These are phyloP conservation scores for Cryphonectria carpinicola DNA, from an alignment of 2,329 filamentous ascomycete species.

Conservation along the genomic window DNA sequence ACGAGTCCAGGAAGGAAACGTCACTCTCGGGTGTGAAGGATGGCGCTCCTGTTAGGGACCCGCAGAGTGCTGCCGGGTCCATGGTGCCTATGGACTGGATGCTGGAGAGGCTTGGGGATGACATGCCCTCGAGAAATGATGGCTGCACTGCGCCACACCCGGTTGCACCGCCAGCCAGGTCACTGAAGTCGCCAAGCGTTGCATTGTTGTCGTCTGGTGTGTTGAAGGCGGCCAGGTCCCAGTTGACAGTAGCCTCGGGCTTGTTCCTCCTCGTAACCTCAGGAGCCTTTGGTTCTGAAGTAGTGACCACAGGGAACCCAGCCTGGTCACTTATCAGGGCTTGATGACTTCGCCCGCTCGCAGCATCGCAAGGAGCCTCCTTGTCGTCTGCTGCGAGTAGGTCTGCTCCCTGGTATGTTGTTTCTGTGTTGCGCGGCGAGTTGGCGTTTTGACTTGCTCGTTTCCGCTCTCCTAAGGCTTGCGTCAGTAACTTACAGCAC, in stretches of 20 bases:
- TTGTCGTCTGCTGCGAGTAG: neutral
- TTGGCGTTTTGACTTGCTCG: conserved; percentile 25
- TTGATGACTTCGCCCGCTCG: too few relatives aligned
- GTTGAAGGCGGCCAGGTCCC: neutral
- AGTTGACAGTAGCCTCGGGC: neutral
- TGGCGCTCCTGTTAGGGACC: neutral
- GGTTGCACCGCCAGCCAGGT: too few relatives aligned
- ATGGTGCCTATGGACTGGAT: neutral
- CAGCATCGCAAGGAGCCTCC: too few relatives aligned
- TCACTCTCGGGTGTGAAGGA: conserved; percentile 14
- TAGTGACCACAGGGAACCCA: neutral
- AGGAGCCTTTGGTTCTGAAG: too few relatives aligned
- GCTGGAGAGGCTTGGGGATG: neutral
- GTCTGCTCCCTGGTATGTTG: neutral
- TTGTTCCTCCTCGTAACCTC: neutral
- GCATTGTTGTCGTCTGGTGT: neutral
- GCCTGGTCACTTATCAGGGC: neutral
- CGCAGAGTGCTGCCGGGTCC: conserved; percentile 2
- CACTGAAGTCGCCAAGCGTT: neutral
- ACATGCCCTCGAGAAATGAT: neutral
- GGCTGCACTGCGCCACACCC: neutral
- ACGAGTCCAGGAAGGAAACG: conserved; percentile 49
- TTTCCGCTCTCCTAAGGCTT: conserved; percentile 36
- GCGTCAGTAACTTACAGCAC: conserved; percentile 22
- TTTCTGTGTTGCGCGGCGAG: neutral